A percentile compares a stretch with the other conserved stretches of the same genome.
These are phyloP conservation scores for Nicotiana noctiflora DNA, from an alignment of 257 asterid species.

Conservation along the genomic window DNA sequence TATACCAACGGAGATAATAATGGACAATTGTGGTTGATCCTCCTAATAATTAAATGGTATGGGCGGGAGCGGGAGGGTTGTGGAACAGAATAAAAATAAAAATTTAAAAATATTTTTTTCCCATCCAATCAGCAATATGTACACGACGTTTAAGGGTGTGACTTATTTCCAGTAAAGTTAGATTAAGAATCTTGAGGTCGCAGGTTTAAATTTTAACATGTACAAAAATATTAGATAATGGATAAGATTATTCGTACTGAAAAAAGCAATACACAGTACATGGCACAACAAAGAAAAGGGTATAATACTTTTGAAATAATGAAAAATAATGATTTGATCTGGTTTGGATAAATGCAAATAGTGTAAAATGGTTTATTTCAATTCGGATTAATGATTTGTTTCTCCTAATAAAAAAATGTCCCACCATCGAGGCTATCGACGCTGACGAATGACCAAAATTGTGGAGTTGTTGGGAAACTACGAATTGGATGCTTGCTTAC, in stretches of 20 bases:
- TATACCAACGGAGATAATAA: not conserved
- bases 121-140: not conserved
- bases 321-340: not conserved
- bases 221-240: too few species aligned
- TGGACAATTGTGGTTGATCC: not conserved
- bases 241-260: too few species aligned
- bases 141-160: too few species aligned
- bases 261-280: not conserved
- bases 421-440: not conserved
- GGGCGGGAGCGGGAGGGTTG: too few species aligned
- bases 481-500: not conserved
- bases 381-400: not conserved
- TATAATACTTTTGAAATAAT: too few species aligned
- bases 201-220: too few species aligned
- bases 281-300: not conserved
- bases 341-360: not conserved
- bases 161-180: too few species aligned
- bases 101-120: too few species aligned
- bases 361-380: not conserved
- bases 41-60: too few species aligned
- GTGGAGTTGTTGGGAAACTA: not conserved
- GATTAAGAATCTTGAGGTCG: too few species aligned
- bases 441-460: slow-evolving; percentile 4
- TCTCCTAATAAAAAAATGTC: not conserved
- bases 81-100: too few species aligned